Evolutionary conservation across 805 yeast species (phyloP), one percentile per base, ranked within the genome.

Genomic region (Sungouiella blattae): DNA sequence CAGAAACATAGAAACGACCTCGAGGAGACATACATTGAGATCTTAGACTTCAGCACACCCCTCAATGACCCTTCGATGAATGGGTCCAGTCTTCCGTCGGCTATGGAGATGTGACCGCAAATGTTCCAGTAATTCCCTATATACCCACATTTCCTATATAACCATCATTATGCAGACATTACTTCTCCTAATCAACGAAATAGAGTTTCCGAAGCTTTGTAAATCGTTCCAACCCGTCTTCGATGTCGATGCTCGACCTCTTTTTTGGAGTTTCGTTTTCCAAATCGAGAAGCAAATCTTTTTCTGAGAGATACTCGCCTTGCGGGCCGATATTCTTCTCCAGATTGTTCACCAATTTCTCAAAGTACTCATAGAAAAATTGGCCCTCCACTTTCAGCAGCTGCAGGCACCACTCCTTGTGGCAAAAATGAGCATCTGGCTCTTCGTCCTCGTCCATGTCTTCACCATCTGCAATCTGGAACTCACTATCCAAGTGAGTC

Each of bases 11-110:
- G 47, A 11, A 71, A 78, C 36, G 78, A 73, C 26, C 75, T 75
- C 7, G 50, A 44, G 30, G 71, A 70, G 37, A 87, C 96, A 3
- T 83, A 68, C 53, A 79, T 93, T 40, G 97, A 89, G 58, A 80
- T 93, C 18, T 62, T 88, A 32, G 96, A 88, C 55, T 91, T 87
- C 62, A 82, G 85, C 44, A 25, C 46, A 6, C 51, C 51, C 6
- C 28, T 45, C 18, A 42, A 47, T 20, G 24, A 18, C 17, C 6
- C 14, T 5, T 6, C 11, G 5, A 13, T 12, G 11, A 5, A 27
- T 27, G 20, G 21, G n/a, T n/a, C n/a, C n/a, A n/a, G n/a, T n/a
- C n/a, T 9, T 9, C 22, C 22, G 9, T 6, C 22, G 6, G 22
- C 22, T 9, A 20, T 20, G 22, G 22, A 20, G 22, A 20, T 20